phyloP scores from a whole-genome alignment of 768 basidiomycete species.

The Peribolospora baueri region DNA sequence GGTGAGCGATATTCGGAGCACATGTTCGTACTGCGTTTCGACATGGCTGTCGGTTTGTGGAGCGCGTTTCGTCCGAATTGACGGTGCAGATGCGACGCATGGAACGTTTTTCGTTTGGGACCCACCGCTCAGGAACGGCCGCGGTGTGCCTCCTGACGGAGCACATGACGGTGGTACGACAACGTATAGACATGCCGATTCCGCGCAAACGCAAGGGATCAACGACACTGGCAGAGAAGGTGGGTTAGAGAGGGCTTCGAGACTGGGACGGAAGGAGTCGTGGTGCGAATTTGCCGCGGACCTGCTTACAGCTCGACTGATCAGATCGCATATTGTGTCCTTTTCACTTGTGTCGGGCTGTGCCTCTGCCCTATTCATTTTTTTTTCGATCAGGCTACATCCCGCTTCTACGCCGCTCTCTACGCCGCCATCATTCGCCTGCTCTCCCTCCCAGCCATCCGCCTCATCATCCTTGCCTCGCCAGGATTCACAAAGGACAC shows the following conservation, averaged over 20 bases:
- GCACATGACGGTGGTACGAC: conserved; percentile 83
- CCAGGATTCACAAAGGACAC: conserved; percentile 88
- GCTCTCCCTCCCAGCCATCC: conserved; percentile 59
- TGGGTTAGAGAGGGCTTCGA: conserved; percentile 4
- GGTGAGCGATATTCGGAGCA: conserved; percentile 22
- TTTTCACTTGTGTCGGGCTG: too few species aligned
- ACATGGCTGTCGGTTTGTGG: too few species aligned
- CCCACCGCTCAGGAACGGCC: conserved; percentile 34
- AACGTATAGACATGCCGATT: conserved; percentile 65
- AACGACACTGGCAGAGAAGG: conserved; percentile 65
- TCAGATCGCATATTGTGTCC: too few species aligned
- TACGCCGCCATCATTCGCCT: conserved; percentile 73
- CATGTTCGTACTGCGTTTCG: too few species aligned
- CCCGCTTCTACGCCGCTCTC: conserved; percentile 55
- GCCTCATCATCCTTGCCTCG: conserved; percentile 83
- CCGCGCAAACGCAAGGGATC: conserved; percentile 69
- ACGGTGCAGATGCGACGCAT: too few species aligned
- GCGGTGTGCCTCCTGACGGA: conserved; percentile 85
- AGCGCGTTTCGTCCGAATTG: background rate
- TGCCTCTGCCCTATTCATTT: background rate
- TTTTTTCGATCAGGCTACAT: conserved; percentile 29
- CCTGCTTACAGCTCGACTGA: too few species aligned
- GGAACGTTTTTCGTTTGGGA: background rate
- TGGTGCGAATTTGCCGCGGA: background rate
- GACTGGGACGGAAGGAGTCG: background rate